These are phyloP conservation scores for Pseudocercospora fuligena DNA, from an alignment of 2,329 filamentous ascomycete species.

Conservation along the genomic window DNA sequence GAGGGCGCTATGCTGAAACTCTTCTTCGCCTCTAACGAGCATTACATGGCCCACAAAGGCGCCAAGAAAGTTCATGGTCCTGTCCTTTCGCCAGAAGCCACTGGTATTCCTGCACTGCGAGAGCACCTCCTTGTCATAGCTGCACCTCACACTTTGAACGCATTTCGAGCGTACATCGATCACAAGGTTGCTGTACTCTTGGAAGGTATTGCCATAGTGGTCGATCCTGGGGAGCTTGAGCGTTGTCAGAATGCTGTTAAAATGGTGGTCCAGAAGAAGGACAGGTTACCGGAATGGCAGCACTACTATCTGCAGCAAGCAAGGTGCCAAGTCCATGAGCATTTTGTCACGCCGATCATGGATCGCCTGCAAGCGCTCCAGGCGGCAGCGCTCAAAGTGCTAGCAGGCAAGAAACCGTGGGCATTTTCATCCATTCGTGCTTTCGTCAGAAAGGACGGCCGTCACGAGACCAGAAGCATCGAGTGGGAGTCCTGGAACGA, in stretches of 20 bases:
- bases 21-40: constrained; percentile 34
- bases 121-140: not conserved
- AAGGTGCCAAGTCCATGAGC: not conserved
- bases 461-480: not conserved
- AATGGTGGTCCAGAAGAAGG: not conserved
- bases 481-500: not conserved
- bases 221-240: not conserved
- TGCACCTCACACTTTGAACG: not conserved
- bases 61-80: not conserved
- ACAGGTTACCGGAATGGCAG: not conserved
- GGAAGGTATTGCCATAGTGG: not conserved
- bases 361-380: not conserved
- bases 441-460: not conserved
- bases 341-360: not conserved
- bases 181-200: not conserved
- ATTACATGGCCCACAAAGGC: constrained; percentile 33
- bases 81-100: constrained; percentile 18
- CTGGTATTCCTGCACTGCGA: constrained; percentile 30
- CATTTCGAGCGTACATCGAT: not conserved
- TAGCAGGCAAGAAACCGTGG: not conserved
- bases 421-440: not conserved
- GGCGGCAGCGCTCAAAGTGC: not conserved
- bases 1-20: constrained; percentile 11
- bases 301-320: not conserved
- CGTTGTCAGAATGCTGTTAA: not conserved